Percentiles rank a stretch among this genome's conserved stretches.
Conservation (phyloP, 2,329 filamentous ascomycete species). For the Thielaviopsis musarum region DNA sequence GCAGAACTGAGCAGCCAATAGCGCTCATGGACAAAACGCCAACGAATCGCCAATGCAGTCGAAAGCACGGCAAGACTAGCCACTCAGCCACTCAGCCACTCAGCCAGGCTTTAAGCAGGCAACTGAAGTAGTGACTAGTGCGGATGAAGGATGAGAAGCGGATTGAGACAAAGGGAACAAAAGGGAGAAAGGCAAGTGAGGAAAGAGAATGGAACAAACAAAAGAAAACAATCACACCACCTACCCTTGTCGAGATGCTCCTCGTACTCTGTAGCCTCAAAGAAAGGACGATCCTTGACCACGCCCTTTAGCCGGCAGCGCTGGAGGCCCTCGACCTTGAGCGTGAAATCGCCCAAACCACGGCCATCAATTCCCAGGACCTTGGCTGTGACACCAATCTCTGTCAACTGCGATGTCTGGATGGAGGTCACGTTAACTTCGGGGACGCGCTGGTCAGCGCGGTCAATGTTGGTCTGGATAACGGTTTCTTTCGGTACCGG, state of each 20-base stretch:
- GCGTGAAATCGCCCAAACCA: conserved; percentile 56
- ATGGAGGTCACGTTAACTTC: conserved; percentile 41
- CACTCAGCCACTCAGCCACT: not conserved
- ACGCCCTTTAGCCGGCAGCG: conserved; percentile 62
- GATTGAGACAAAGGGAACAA: conserved; percentile 16
- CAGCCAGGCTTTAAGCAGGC: too few species aligned
- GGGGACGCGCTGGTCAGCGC: conserved; percentile 28
- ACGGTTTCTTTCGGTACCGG: conserved; percentile 22
- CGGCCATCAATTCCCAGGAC: conserved; percentile 62
- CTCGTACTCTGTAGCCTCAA: conserved; percentile 58
- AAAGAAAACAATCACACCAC: conserved; percentile 15
- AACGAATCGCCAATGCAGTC: too few species aligned
- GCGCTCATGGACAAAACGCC: too few species aligned
- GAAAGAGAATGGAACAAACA: not conserved
- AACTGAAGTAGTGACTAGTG: too few species aligned
- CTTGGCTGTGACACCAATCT: conserved; percentile 65
- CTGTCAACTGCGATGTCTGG: conserved; percentile 59
- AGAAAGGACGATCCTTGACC: conserved; percentile 64
- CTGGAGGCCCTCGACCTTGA: conserved; percentile 73
- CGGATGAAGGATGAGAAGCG: too few species aligned
- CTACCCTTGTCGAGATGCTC: conserved; percentile 53
- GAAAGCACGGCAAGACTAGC: too few species aligned
- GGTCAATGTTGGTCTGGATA: conserved; percentile 52
- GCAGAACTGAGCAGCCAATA: too few species aligned
- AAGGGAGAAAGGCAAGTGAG: conserved; percentile 3